Evolutionary conservation across 345 rosid species (phyloP).

Genomic region (Mangifera indica): DNA sequence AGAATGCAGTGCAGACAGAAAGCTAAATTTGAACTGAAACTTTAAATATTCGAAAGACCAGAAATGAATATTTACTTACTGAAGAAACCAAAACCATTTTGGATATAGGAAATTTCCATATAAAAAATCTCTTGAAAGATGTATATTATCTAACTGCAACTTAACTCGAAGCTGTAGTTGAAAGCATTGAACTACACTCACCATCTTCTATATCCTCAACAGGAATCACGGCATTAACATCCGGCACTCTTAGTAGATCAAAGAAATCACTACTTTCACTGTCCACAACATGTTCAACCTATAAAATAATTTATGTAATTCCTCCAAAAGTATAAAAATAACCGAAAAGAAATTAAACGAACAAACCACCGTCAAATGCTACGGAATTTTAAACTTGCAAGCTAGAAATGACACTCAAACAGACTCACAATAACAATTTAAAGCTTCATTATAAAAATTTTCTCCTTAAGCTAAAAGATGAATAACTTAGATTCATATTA

Average conservation of each 20-base stretch:
- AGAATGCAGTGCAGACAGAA: neutral
- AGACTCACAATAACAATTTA: neutral
- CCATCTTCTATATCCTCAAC: conserved; percentile 26
- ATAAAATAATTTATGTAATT: neutral
- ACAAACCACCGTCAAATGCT: neutral
- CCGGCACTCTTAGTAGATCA: conserved; percentile 65
- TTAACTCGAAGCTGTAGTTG: conserved; percentile 28
- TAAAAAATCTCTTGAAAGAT: conserved; percentile 68
- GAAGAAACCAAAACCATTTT: conserved; percentile 68
- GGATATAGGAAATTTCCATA: conserved; percentile 83
- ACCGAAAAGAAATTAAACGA: neutral
- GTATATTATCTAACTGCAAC: conserved; percentile 61
- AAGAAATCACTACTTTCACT: conserved; percentile 44
- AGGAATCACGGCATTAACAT: conserved; percentile 26
- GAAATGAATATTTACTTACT: conserved; percentile 34
- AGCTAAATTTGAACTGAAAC: neutral
- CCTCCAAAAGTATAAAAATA: neutral
- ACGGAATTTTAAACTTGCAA: neutral
- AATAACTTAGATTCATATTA: neutral
- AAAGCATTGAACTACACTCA: conserved; percentile 25
- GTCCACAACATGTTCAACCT: conserved; percentile 24
- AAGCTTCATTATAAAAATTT: neutral
- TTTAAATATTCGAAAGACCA: neutral
- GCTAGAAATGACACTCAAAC: neutral
- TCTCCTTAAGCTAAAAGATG: neutral